Evolutionary conservation across 164 flowering plant genomes (phyloP), one percentile per base, ranked within the genome.

Genomic region (Stephania cephalantha): DNA sequence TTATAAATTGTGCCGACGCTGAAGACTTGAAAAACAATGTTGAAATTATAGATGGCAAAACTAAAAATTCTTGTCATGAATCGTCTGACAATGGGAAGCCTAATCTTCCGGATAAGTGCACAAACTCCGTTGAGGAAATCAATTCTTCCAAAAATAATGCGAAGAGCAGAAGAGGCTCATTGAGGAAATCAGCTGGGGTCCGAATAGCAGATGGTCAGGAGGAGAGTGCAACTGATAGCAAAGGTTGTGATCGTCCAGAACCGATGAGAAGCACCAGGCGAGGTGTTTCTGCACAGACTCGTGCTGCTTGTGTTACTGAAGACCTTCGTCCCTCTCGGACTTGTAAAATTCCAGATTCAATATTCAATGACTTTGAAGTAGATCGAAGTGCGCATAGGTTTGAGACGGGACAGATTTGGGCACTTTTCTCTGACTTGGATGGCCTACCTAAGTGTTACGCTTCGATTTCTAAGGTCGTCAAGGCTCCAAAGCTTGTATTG

Each of bases 391-490:
- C 1, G 9, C 87, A 83, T 12, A 85, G 80, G 68, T 85, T 93
- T 77, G 73, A 81, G 76, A 69, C 71, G 50, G 91, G 88, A 71
- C 93, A 91, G 78, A 69, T 88, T 15, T 93, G 97, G 97, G 88
- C 96, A n/a, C 55, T 89, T 42, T 93, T 87, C 74, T 65, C 89
- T 75, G 86, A 86, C 15, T 83, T 82, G 67, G 93, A 90, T 81
- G 84, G 83, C 67, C 70, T 89, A 80, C 94, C 96, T 29, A 87
- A 85, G 80, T 85, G 81, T 79, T 90, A 87, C 81, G 89, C 85
- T 70, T 73, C 42, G 69, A 84, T 91, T 35, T 78, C 63, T 61
- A 81, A 79, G 69, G 71, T 91, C n/a, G 71, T 71, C 9, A 25
- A 42, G 12, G 4, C 48, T 8, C 89, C 87, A 12, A 79, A 68